Conservation (phyloP, 2,329 filamentous ascomycete species). For the Ascochyta clinopodiicola region DNA sequence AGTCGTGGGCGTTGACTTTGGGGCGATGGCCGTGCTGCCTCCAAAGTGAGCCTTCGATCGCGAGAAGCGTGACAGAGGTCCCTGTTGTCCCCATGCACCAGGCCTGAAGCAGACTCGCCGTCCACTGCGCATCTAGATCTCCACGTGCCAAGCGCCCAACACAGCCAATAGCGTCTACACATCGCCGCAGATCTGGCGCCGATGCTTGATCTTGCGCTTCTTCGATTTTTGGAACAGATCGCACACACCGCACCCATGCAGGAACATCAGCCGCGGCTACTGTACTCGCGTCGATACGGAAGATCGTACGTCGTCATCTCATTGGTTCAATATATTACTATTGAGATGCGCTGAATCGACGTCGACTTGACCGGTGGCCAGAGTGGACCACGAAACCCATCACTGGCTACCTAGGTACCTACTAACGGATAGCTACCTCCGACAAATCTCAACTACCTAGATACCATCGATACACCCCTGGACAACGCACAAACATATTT, state of each 20-base stretch:
- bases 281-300: background rate
- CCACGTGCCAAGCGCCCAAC: conserved; percentile 13
- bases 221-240: conserved; percentile 17
- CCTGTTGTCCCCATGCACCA: conserved; percentile 20
- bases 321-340: background rate
- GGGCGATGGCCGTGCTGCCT: conserved; percentile 39
- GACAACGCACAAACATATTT: background rate
- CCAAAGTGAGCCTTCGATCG: conserved; percentile 35
- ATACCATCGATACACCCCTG: background rate
- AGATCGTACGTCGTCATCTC: background rate
- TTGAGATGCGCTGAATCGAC: no score
- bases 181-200: conserved; percentile 24
- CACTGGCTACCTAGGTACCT: no score
- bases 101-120: conserved; percentile 21
- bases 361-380: no score
- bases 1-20: conserved; percentile 12
- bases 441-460: no score
- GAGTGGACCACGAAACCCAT: no score
- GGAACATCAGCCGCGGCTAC: conserved; percentile 13
- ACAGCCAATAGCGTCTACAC: conserved; percentile 18
- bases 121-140: conserved; percentile 21
- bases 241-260: conserved; percentile 17
- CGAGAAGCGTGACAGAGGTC: conserved; percentile 21
- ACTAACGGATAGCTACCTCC: no score
- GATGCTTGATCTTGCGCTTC: conserved; percentile 13